phyloP scores from a whole-genome alignment of 768 basidiomycete genomes.

The Trametes meyenii region DNA sequence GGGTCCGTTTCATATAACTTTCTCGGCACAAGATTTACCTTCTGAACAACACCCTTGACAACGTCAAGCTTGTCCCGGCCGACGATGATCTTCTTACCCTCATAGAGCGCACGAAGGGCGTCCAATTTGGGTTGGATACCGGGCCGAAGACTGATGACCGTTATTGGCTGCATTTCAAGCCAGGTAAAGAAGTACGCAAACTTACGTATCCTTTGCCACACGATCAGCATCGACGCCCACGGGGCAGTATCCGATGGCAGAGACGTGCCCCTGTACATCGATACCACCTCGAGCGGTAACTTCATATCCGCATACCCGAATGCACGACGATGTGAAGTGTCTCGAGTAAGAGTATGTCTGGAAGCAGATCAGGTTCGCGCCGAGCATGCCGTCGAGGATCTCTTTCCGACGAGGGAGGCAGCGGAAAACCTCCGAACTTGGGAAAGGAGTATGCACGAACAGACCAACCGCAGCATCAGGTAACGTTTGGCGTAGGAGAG shows the following conservation, averaged over 20 bases:
- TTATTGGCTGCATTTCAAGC: slow-evolving; percentile 3
- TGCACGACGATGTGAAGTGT: slow-evolving; percentile 93
- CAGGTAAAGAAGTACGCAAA: neutral
- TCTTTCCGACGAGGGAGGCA: slow-evolving; percentile 72
- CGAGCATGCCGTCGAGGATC: slow-evolving; percentile 97
- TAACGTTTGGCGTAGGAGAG: slow-evolving; percentile 74
- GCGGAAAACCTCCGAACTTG: slow-evolving; percentile 90
- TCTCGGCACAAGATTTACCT: slow-evolving; percentile 48
- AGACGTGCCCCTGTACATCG: slow-evolving; percentile 85
- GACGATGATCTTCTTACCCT: slow-evolving; percentile 98
- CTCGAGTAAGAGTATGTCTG: slow-evolving; percentile 90
- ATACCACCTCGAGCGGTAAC: slow-evolving; percentile 62
- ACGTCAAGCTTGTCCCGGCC: slow-evolving; percentile 97
- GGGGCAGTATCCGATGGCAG: slow-evolving; percentile 85
- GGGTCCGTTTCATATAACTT: neutral
- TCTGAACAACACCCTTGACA: slow-evolving; percentile 98
- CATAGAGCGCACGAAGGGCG: slow-evolving; percentile 80
- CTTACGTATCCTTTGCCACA: slow-evolving; percentile 78
- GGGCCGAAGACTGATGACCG: slow-evolving; percentile 55
- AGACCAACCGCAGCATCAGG: slow-evolving; percentile 79
- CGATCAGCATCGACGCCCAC: slow-evolving; percentile 95
- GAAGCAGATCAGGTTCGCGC: slow-evolving; percentile 96
- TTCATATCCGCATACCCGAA: slow-evolving; percentile 96
- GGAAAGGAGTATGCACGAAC: slow-evolving; percentile 98
- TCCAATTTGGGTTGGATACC: slow-evolving; percentile 91